Evolutionary conservation across 805 yeast genomes (phyloP).

Genomic region (Priceomyces medius): DNA sequence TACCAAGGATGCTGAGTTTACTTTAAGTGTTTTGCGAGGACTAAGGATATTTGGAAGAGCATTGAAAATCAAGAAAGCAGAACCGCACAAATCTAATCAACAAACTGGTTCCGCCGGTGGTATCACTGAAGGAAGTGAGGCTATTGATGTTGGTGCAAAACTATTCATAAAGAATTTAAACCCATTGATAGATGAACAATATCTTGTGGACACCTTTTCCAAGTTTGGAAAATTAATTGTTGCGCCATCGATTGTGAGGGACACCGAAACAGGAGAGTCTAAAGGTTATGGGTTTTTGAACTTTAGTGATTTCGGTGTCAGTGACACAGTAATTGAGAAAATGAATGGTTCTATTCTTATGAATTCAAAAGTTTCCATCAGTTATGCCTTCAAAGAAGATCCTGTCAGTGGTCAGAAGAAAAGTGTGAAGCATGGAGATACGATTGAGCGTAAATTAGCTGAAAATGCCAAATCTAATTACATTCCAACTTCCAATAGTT

Average conservation of each 20-base stretch:
- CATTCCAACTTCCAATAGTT: not conserved
- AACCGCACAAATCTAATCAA: slow-evolving; percentile 17
- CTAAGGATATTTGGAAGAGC: slow-evolving; percentile 59
- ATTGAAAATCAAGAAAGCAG: slow-evolving; percentile 57
- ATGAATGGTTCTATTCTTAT: slow-evolving; percentile 69
- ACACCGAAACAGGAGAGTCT: slow-evolving; percentile 44
- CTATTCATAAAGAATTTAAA: slow-evolving; percentile 61
- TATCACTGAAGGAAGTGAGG: slow-evolving; percentile 17
- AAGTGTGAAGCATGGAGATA: slow-evolving; percentile 71
- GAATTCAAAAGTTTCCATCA: slow-evolving; percentile 60
- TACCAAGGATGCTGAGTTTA: slow-evolving; percentile 68
- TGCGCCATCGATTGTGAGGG: slow-evolving; percentile 52
- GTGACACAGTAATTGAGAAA: slow-evolving; percentile 69
- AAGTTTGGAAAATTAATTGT: slow-evolving; percentile 64
- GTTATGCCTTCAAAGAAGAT: slow-evolving; percentile 70
- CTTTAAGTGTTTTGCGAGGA: slow-evolving; percentile 57
- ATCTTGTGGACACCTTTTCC: slow-evolving; percentile 56
- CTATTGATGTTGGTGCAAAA: slow-evolving; percentile 50
- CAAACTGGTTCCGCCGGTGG: slow-evolving; percentile 11
- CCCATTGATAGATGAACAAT: slow-evolving; percentile 60
- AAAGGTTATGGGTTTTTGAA: slow-evolving; percentile 68
- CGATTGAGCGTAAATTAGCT: slow-evolving; percentile 70
- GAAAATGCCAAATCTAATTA: slow-evolving; percentile 53
- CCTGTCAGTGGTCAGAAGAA: slow-evolving; percentile 37
- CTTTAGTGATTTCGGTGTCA: slow-evolving; percentile 60